Percentiles rank a stretch among this genome's conserved stretches.
Evolutionary conservation across 2,329 filamentous ascomycete species (phyloP).

Genomic region (Fusarium musae): DNA sequence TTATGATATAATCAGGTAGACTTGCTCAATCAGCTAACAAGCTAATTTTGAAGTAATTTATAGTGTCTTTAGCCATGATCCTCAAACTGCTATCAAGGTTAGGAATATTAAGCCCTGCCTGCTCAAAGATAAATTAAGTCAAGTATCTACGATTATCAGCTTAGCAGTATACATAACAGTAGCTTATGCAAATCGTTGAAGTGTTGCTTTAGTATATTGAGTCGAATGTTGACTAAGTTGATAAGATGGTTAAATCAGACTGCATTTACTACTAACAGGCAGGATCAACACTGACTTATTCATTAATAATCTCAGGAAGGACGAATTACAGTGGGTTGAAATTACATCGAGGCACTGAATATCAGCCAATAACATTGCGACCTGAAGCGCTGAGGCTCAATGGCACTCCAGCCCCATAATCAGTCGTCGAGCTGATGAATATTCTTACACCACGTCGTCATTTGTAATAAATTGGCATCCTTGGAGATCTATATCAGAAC

Average conservation of each 20-base stretch:
- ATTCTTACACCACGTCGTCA: no score
- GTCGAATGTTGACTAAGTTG: not conserved
- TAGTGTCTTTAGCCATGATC: no score
- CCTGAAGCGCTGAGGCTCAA: not conserved
- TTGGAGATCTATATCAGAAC: no score
- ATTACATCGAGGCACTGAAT: not conserved
- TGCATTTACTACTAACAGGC: not conserved
- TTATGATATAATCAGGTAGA: no score
- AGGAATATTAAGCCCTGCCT: no score
- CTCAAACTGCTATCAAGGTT: no score
- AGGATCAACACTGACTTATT: not conserved
- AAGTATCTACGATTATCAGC: no score
- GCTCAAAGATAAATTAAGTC: no score
- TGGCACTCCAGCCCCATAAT: rapidly evolving
- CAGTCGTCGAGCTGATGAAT: not conserved
- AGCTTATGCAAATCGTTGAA: not conserved
- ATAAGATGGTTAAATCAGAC: not conserved
- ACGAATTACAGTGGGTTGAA: not conserved
- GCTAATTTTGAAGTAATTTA: no score
- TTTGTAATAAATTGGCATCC: not conserved
- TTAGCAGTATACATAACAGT: no score
- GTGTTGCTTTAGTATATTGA: not conserved
- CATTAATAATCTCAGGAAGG: not conserved
- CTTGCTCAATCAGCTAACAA: no score
- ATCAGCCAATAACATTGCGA: not conserved